Conservation (phyloP, 148 eudicot species). For the Amaranthus cruentus region DNA sequence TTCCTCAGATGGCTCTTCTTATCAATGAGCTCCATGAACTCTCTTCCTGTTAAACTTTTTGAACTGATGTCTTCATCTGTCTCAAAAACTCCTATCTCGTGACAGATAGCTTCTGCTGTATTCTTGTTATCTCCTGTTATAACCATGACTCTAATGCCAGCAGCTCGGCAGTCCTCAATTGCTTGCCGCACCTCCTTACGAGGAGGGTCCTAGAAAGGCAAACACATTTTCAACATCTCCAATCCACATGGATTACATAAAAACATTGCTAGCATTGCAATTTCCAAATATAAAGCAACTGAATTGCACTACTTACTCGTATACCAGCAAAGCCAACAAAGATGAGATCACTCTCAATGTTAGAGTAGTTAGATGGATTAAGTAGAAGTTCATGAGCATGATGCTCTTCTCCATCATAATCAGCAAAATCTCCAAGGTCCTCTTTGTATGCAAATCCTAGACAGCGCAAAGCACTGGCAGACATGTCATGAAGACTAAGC, state of each 20-base stretch:
- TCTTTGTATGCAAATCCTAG: constrained; percentile 86
- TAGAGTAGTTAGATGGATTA: constrained; percentile 63
- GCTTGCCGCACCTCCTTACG: constrained; percentile 58
- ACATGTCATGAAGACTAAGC: constrained; percentile 65
- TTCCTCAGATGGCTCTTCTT: constrained; percentile 43
- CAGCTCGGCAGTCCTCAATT: constrained; percentile 58
- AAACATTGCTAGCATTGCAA: no score
- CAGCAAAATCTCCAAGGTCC: constrained; percentile 53
- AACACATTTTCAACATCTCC: neutral
- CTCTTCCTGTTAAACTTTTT: constrained; percentile 54
- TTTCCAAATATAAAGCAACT: neutral
- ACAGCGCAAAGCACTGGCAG: constrained; percentile 69
- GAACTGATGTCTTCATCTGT: constrained; percentile 42
- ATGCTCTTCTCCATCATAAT: constrained; percentile 77
- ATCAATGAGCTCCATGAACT: constrained; percentile 48
- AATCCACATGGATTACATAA: neutral
- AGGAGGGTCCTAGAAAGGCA: constrained; percentile 45
- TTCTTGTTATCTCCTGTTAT: constrained; percentile 63
- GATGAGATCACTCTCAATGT: constrained; percentile 64
- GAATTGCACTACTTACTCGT: constrained; percentile 45
- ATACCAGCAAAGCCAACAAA: constrained; percentile 84
- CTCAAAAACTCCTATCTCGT: constrained; percentile 52
- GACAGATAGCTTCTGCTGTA: constrained; percentile 63
- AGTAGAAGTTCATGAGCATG: constrained; percentile 68
- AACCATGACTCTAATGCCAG: constrained; percentile 61